phyloP scores from a whole-genome alignment of 169 alveolate species.

The Prorocentrum cordatum region DNA sequence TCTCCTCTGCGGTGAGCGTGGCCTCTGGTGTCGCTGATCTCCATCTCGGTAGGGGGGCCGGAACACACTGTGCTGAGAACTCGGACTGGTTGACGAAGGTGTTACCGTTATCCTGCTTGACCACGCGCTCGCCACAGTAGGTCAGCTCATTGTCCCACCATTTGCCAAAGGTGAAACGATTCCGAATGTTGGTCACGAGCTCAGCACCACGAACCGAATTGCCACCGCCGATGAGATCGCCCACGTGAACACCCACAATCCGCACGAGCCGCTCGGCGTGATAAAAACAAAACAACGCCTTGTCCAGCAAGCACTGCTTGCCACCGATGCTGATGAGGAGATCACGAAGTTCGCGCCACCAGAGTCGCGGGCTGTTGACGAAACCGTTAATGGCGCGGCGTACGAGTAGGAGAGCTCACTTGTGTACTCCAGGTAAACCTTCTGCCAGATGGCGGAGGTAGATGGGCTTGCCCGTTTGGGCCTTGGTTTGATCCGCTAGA shows the following conservation, averaged over 20 bases:
- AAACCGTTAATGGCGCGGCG: background rate
- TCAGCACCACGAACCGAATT: background rate
- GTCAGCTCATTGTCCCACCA: background rate
- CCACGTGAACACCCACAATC: background rate
- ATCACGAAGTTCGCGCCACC: slow-evolving; percentile 1
- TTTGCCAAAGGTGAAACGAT: background rate
- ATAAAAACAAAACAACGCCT: background rate
- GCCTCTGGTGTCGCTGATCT: background rate
- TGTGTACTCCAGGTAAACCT: background rate
- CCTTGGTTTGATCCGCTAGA: background rate
- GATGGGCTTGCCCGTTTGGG: background rate
- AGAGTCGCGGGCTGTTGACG: background rate
- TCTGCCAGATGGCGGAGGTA: background rate
- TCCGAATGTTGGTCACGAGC: background rate
- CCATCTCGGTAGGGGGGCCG: background rate
- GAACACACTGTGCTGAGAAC: no score
- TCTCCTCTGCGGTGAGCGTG: background rate
- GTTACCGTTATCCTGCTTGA: background rate
- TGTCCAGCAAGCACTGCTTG: background rate
- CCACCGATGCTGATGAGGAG: background rate
- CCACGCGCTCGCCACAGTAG: background rate
- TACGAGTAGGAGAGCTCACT: background rate
- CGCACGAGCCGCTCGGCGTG: background rate
- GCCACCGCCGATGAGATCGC: background rate
- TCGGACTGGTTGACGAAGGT: background rate